Evolutionary conservation across 1,139 yeast species (phyloP).

Genomic region (Meyerozyma carpophila): DNA sequence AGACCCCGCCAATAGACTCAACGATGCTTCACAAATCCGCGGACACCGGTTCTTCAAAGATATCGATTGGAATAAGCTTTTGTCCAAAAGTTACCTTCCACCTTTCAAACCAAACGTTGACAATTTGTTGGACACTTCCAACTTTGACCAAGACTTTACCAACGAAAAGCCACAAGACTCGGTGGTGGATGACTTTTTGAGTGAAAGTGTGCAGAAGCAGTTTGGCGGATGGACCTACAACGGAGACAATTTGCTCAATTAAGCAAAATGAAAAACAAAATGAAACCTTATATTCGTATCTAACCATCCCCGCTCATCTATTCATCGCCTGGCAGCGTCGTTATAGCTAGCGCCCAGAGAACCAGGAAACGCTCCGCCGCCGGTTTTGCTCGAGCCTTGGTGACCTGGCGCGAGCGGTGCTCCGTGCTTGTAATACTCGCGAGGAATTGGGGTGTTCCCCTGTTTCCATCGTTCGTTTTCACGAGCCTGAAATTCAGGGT

Average conservation of each 20-base stretch:
- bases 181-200: constrained; percentile 85
- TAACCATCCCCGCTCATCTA: background rate
- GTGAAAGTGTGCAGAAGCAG: constrained; percentile 90
- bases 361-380: constrained; percentile 35
- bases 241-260: constrained; percentile 36
- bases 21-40: constrained; percentile 83
- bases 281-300: background rate
- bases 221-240: constrained; percentile 99
- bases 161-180: constrained; percentile 92
- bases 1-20: constrained; percentile 76
- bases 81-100: constrained; percentile 86
- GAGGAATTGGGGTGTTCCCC: constrained; percentile 29
- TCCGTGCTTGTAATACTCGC: constrained; percentile 23
- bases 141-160: constrained; percentile 90
- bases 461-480: constrained; percentile 28
- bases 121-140: constrained; percentile 82
- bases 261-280: background rate
- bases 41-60: constrained; percentile 83
- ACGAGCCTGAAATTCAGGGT: constrained; percentile 27
- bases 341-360: constrained; percentile 33
- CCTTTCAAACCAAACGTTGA: constrained; percentile 93
- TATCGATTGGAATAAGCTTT: constrained; percentile 84
- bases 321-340: constrained; percentile 29
- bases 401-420: constrained; percentile 33
- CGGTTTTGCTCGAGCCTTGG: constrained; percentile 14